Evolutionary conservation across 139 green algal genomes (phyloP), one percentile per base, ranked within the genome.

Genomic region (Edaphochlamys debaryana): DNA sequence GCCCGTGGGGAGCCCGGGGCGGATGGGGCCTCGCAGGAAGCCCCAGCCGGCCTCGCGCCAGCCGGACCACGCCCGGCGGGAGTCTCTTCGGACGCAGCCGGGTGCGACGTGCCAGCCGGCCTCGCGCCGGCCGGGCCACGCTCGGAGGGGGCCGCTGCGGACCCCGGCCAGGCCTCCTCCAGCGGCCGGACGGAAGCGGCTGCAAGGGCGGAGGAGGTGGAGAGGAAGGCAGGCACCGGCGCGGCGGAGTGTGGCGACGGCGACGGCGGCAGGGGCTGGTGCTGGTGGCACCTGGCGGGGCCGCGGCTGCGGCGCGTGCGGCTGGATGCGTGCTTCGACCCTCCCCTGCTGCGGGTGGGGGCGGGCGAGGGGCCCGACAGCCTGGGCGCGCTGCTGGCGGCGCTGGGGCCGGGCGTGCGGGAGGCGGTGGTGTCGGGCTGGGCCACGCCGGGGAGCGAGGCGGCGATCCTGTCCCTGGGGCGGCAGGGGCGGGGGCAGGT

Each of bases 371-470:
- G n/a, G 29, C 41, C 38, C 19, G 60, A 6, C 27, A 13, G 60
- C 17, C 32, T 73, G 76, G 41, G 62, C n/a, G 5, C 5, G 60
- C 34, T 73, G 42, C 76, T 82, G 63, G 63, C 63, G 42, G 76
- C 76, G 42, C 32, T 82, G 60, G 63, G 76, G 67, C 63, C 76
- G 41, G 40, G 32, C 38, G 56, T 82, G 76, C 41, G 63, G 20
- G 4, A 15, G 27, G 76, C 63, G 41, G 63, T 64, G 63, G 76
- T 82, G 32, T 40, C 38, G 15, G 76, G 76, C 45, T 82, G 76
- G 76, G 76, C 76, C 8, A 82, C 76, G 15, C 76, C 76, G 23
- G 76, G 76, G 7, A 74, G 63, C 29, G 76, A 82, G 76, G 76
- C 42, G 63, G 62, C 63, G 62, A 32, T 82, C 42, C 62, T 82